These are phyloP conservation scores for Pseudoscleropodium purum DNA, from an alignment of 225 moss, liverwort and hornwort species.

Conservation along the genomic window DNA sequence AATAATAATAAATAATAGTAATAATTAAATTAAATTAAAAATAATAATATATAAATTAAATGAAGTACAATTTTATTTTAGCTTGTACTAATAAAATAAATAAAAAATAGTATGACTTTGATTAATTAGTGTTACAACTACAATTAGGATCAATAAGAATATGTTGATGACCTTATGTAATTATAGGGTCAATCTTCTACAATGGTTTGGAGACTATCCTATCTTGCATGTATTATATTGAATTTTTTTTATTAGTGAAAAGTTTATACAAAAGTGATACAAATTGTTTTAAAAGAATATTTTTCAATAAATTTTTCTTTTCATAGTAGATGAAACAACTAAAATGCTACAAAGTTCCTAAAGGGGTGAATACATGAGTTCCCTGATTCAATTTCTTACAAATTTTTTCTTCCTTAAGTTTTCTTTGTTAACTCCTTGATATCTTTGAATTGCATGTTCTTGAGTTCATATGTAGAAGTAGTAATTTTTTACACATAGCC, in stretches of 20 bases:
- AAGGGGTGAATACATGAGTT: background rate
- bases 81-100: fast-evolving
- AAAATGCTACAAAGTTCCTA: background rate
- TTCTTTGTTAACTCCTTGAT: fast-evolving
- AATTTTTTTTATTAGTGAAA: background rate
- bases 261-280: background rate
- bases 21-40: no score
- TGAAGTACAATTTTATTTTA: background rate
- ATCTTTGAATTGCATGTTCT: background rate
- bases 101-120: background rate
- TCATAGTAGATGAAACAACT: background rate
- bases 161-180: background rate
- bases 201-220: background rate
- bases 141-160: background rate
- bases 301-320: background rate
- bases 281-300: background rate
- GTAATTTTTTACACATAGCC: fast-evolving
- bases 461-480: fast-evolving
- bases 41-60: no score
- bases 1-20: no score
- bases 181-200: background rate
- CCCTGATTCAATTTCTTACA: background rate
- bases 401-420: background rate
- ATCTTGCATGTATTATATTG: background rate
- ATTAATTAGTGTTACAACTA: background rate